Percentiles rank a stretch among this genome's conserved stretches.
Conservation (phyloP, 192 early-diverging fungal genomes). For the Geosiphon pyriformis region DNA sequence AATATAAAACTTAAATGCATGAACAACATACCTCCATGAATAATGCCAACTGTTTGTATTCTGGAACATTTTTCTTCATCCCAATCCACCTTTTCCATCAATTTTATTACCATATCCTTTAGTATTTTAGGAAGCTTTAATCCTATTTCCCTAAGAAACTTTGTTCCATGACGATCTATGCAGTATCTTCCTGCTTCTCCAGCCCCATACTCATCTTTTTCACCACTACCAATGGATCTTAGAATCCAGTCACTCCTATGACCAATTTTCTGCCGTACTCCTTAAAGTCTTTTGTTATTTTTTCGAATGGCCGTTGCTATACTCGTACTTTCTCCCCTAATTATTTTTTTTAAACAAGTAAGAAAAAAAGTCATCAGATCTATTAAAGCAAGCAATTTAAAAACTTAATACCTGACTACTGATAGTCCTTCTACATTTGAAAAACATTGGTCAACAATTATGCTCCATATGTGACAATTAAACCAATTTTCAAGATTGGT, state of each 20-base stretch:
- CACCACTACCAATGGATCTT: slow-evolving; percentile 10
- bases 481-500: slow-evolving; percentile 19
- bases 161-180: neutral
- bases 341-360: neutral
- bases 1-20: neutral
- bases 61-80: neutral
- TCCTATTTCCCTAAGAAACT: slow-evolving; percentile 1
- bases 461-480: slow-evolving; percentile 24
- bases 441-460: slow-evolving; percentile 23
- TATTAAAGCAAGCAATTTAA: slow-evolving; percentile 7
- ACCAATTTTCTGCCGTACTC: slow-evolving; percentile 9
- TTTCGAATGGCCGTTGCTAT: slow-evolving; percentile 19
- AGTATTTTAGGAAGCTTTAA: slow-evolving; percentile 10
- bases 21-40: slow-evolving; percentile 9
- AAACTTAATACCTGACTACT: slow-evolving; percentile 27
- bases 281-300: slow-evolving; percentile 19
- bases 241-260: slow-evolving; percentile 16
- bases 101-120: slow-evolving; percentile 8
- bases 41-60: slow-evolving; percentile 9
- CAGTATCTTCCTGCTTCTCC: neutral
- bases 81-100: slow-evolving; percentile 12
- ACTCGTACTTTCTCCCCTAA: slow-evolving; percentile 20
- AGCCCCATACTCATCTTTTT: slow-evolving; percentile 6
- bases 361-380: slow-evolving; percentile 1
- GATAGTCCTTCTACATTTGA: slow-evolving; percentile 5